Percentiles rank a stretch among this genome's conserved stretches.
These are phyloP conservation scores for Daldinia loculata DNA, from an alignment of 495 filamentous ascomycete species.

Conservation along the genomic window DNA sequence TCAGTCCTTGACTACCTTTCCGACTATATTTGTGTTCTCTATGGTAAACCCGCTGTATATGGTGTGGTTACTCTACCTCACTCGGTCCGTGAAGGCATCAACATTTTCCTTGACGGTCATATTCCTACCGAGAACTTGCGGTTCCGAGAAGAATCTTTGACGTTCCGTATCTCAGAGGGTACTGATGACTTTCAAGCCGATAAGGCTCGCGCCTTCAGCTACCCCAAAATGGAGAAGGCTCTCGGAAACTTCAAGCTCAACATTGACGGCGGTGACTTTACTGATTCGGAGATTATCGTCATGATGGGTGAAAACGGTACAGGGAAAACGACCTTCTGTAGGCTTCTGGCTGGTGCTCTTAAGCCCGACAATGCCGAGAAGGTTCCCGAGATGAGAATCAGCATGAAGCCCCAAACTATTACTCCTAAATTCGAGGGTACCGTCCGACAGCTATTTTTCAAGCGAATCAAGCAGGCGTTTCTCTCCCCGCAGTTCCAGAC, in stretches of 20 bases:
- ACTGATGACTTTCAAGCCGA: constrained; percentile 90
- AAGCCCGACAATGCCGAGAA: constrained; percentile 81
- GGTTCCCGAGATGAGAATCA: constrained; percentile 93
- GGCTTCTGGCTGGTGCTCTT: constrained; percentile 88
- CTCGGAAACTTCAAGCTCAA: constrained; percentile 86
- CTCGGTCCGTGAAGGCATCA: constrained; percentile 98
- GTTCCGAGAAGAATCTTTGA: constrained; percentile 95
- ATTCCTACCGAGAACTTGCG: constrained; percentile 98
- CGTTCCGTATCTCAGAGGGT: constrained; percentile 93
- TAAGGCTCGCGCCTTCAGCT: constrained; percentile 82
- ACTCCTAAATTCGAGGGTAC: constrained; percentile 96
- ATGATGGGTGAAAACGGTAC: constrained; percentile 99
- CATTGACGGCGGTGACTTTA: constrained; percentile 86
- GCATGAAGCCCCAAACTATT: constrained; percentile 99
- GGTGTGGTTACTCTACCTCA: constrained; percentile 97
- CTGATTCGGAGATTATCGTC: constrained; percentile 97
- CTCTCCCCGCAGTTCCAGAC: constrained; percentile 97
- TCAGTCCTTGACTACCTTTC: constrained; percentile 98
- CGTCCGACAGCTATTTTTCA: constrained; percentile 90
- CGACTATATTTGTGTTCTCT: constrained; percentile 97
- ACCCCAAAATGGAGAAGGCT: constrained; percentile 93
- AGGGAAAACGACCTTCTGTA: constrained; percentile 97
- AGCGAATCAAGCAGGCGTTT: constrained; percentile 97
- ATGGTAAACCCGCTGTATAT: constrained; percentile 93
- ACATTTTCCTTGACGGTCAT: constrained; percentile 98